Evolutionary conservation across 306 rosid genomes (phyloP).

Genomic region (Begonia loranthoides): DNA sequence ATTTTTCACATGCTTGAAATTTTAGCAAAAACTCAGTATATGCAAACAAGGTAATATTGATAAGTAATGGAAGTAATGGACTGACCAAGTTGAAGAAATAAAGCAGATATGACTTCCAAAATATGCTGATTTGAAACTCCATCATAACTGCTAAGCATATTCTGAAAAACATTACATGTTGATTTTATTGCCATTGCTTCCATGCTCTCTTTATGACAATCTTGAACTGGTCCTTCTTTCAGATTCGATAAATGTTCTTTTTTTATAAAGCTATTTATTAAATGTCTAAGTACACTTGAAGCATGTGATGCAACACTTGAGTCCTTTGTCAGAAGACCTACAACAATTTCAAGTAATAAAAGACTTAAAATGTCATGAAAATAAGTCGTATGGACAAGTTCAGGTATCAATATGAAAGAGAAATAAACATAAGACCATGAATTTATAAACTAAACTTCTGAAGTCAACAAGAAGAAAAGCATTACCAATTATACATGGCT

Average conservation of each 20-base stretch:
- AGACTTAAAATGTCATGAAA: not conserved
- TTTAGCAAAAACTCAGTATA: not conserved
- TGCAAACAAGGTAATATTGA: not conserved
- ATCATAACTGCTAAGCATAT: slow-evolving; percentile 30
- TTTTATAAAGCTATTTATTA: slow-evolving; percentile 39
- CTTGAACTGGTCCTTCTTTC: slow-evolving; percentile 22
- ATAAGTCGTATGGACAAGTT: not conserved
- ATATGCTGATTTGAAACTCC: slow-evolving; percentile 54
- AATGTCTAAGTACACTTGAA: slow-evolving; percentile 43
- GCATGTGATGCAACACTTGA: slow-evolving; percentile 49
- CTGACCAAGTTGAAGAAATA: slow-evolving; percentile 71
- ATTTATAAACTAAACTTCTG: not conserved
- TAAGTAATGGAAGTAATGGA: not conserved
- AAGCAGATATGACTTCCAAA: slow-evolving; percentile 51
- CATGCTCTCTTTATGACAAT: slow-evolving; percentile 19
- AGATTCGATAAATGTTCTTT: slow-evolving; percentile 15
- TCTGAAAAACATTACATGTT: slow-evolving; percentile 49
- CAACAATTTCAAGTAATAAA: slow-evolving; percentile 13
- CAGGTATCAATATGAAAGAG: not conserved
- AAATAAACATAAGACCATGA: not conserved
- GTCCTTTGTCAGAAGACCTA: slow-evolving; percentile 67
- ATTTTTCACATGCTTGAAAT: too few relatives aligned
- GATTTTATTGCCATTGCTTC: slow-evolving; percentile 40
- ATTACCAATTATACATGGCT: too few relatives aligned
- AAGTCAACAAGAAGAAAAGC: not conserved